Evolutionary conservation across 2,329 filamentous ascomycete species (phyloP), one percentile per base, ranked within the genome.

Genomic region (Tolypocladium amazonense): DNA sequence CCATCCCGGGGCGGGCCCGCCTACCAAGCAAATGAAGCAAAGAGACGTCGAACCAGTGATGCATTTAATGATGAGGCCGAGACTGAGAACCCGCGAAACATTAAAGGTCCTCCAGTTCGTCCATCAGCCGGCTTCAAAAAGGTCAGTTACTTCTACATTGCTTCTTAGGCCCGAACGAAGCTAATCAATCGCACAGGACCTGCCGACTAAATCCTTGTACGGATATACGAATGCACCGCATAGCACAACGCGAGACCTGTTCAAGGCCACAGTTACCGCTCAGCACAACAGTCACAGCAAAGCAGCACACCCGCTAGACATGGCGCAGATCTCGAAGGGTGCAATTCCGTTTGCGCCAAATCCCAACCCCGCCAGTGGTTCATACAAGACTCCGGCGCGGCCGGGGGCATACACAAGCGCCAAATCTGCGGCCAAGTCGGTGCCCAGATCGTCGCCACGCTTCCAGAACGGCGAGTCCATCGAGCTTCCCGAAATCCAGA

Each of bases 401-500:
- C 79, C 82, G 30, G 78, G 74, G 33, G 72, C 72, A 53, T 62
- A 68, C 23, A 66, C 63, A 18, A 72, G 70, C 45, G 73, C 73
- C 54, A 87, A 87, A 68, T 84, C 85, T 1, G 77, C 77, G 3
- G 79, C 79, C 61, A 89, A 88, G 67, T 80, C 81, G n/a, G 78
- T 75, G 2, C 74, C 82, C 23, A 82, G 85, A 64, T 88, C 89
- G 37, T 96, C 92, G 1, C 92, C 92, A 1, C 85, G 90, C 58
- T 96, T 95, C 75, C 89, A 88, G 62, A 93, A 91, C 66, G 91
- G 92, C 62, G 94, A 99, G 61, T 84, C 83, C 57, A 97, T 99
- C 68, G 88, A 94, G 65, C 84, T 99, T 3, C 93, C 94, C 0
- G 94, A 99, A 66, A 97, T 99, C 66, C 86, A 92, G 64, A 97